These are phyloP conservation scores for Boletus sensibilis DNA, from an alignment of 768 basidiomycete genomes.

Conservation along the genomic window DNA sequence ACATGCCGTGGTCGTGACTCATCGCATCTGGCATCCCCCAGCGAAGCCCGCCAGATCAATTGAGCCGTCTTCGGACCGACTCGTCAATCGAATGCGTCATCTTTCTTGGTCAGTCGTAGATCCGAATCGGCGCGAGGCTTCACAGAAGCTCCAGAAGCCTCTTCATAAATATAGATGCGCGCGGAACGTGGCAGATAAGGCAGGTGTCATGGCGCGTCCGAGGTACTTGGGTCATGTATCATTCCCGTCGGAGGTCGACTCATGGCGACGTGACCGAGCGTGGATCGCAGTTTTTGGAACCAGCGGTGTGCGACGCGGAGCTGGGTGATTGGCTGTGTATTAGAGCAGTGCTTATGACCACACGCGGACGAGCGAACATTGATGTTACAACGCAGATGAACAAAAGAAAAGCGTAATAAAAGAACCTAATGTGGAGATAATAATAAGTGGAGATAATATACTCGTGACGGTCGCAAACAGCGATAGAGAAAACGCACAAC, in stretches of 20 bases:
- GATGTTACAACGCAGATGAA: constrained; percentile 5
- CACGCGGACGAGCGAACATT: background rate
- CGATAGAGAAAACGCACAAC: background rate
- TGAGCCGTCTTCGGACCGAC: too few relatives aligned
- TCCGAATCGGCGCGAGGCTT: background rate
- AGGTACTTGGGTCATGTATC: background rate
- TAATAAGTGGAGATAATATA: constrained; percentile 21
- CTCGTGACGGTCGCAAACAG: background rate
- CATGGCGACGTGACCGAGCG: too few relatives aligned
- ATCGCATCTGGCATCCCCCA: too few relatives aligned
- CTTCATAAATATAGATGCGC: background rate
- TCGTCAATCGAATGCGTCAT: too few relatives aligned
- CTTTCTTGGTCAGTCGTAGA: background rate
- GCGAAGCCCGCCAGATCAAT: too few relatives aligned
- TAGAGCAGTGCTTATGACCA: background rate
- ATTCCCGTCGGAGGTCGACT: background rate
- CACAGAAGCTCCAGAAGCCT: background rate
- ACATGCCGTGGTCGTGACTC: too few relatives aligned
- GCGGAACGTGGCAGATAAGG: background rate
- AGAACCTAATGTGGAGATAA: constrained; percentile 16
- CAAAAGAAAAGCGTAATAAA: constrained; percentile 3
- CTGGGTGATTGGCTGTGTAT: background rate
- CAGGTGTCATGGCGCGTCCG: background rate
- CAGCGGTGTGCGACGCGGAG: background rate
- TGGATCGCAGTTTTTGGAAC: too few relatives aligned